Base-by-base conservation (phyloP, 148 eudicot species). In the Beta vulgaris region DNA sequence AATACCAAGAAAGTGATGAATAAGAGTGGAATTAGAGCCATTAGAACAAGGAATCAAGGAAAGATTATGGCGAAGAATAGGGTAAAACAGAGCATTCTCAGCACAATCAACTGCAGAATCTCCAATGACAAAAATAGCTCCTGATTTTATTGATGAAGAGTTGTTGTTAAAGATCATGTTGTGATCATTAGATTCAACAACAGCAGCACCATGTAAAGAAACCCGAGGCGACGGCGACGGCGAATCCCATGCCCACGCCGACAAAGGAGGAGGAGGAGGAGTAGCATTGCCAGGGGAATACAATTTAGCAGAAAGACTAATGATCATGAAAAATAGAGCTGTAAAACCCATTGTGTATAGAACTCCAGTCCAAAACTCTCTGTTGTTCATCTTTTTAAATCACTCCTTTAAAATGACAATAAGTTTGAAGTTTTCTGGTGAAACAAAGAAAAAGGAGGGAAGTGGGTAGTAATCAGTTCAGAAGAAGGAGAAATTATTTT, bases 81-180 rank as follows among this genome's bases (percentile, higher is more conserved):
- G 84, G 77, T 87, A 82, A 71, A 87, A 83, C 32, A 86, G 86
- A 69, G 82, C 85, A 77, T 87, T 85, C 39, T 77, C 93, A 23
- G 90, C 93, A 78, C 93, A 89, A 76, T 89, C 93, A 65, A 86
- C 93, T 10, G 91, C 82, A 1, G 93, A 89, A 57, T 89, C 93
- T 36, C 91, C 93, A 34, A 89, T 54, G 23, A 87, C 69, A 46
- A 82, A 85, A 28, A 85, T 71, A 10, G 79, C 85, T 54, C 37
- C 64, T 49, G 72, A 54, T 82, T 68, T 84, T 35, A 76, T 26
- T 21, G 73, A 43, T 26, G 69, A 51, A 36, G 46, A 5, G 5
- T 19, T 62, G 58, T 62, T 61, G 11, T 53, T 28, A n/a, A n/a
- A n/a, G 23, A 12, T 43, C 16, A 18, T 73, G 2, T 73, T 31